phyloP scores from a whole-genome alignment of 805 yeast genomes.

The Cyberlindnera xylosilytica region DNA sequence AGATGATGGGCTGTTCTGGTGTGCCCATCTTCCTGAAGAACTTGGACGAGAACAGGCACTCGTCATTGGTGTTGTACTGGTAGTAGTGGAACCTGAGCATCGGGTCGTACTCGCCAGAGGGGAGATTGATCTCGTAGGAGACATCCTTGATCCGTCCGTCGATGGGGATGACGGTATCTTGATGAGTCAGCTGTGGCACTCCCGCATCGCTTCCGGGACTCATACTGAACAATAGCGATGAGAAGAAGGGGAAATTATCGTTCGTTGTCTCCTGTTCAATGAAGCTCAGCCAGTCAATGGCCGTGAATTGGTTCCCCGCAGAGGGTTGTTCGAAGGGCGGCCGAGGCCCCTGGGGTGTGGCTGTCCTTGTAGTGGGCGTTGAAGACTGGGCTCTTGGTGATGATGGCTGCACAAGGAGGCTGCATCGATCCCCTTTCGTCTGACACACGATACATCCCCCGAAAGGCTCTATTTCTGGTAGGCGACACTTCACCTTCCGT shows the following conservation, averaged over 20 bases:
- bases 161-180: neutral
- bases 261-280: slow-evolving; percentile 7
- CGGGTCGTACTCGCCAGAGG: slow-evolving; percentile 15
- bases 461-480: neutral
- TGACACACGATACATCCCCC: slow-evolving; percentile 4
- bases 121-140: slow-evolving; percentile 7
- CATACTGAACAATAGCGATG: neutral
- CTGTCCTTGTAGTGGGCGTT: neutral
- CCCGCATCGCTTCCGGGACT: neutral
- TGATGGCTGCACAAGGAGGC: neutral
- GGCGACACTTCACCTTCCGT: slow-evolving; percentile 9
- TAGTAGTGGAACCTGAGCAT: slow-evolving; percentile 14
- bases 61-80: slow-evolving; percentile 12
- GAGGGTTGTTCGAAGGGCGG: neutral
- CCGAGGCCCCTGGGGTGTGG: neutral
- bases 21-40: slow-evolving; percentile 12
- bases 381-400: neutral
- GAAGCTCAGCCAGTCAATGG: slow-evolving; percentile 13
- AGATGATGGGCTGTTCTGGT: slow-evolving; percentile 5
- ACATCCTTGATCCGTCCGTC: slow-evolving; percentile 4
- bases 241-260: slow-evolving; percentile 5
- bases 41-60: slow-evolving; percentile 11
- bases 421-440: slow-evolving; percentile 5
- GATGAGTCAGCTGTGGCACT: neutral
- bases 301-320: slow-evolving; percentile 8